Evolutionary conservation across 306 rosid genomes (phyloP), one percentile per base, ranked within the genome.

Genomic region (Gastrolobium villosum): DNA sequence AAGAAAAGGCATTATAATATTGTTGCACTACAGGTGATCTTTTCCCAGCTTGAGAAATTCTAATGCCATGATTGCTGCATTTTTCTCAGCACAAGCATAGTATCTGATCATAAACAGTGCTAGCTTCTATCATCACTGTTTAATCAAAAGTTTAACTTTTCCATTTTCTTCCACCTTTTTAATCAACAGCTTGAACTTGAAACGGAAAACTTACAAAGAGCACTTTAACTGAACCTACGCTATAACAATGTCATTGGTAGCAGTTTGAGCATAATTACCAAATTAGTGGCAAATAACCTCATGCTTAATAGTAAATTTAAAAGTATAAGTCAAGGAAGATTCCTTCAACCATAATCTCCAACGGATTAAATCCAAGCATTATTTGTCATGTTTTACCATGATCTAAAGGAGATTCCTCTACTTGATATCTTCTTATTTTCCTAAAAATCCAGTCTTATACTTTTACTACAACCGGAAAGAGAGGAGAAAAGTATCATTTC

Each of bases 1-100:
- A 65, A 77, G 52, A 75, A 75, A 54, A 35, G 55, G 20, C 35
- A 40, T 3, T 44, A 40, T 53, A 31, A 48, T 60, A 32, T 49
- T 63, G 10, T 11, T 75, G 63, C 61, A 10, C 65, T 20, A 8
- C 44, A 34, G 48, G 59, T 5, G 39, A 73, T 79, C 37, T 79
- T 48, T 79, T 56, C 46, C 49, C 8, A 35, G 32, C 7, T 59
- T 31, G 10, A 49, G 7, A 75, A 60, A 68, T 11, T 57, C 13
- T 62, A 36, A 46, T 69, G 62, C 41, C 43, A 45, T 10, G 57
- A 45, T 28, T 44, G 62, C 52, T 35, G 52, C 40, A 46, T 37
- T 37, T 46, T 10, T 57, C 53, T 56, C 52, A 45, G 44, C 11
- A 76, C 41, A 66, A 32, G 61, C 48, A 67, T 39, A 44, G 10